Base-by-base conservation (phyloP, 1,139 yeast species). In the Pichia sp. region DNA sequence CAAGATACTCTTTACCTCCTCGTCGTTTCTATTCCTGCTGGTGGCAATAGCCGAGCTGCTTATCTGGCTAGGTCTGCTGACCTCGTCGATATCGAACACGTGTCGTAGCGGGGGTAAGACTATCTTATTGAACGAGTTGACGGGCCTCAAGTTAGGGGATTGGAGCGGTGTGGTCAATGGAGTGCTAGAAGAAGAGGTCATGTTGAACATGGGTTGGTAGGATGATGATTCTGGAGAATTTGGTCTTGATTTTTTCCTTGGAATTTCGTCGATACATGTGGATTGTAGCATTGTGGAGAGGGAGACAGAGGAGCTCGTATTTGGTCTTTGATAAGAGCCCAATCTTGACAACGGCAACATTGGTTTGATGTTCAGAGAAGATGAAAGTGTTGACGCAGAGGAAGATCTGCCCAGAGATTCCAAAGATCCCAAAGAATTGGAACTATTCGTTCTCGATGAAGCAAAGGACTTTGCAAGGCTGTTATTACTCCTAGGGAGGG, bases 181-280 rank as follows among this genome's bases (percentile, higher is more conserved):
- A 8, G 72, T 68, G 40, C 63, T 68, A 1, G 55, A 53, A 4
- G 72, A 71, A 1, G 72, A 66, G 6, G 67, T 61, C 31, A 68
- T 62, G 47, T 63, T 67, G 57, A 68, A 68, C 23, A 66, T 61
- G 11, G 52, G 16, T 5, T 40, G 36, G 16, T 15, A 42, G 64
- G 15, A 45, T 57, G 59, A 59, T 16, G 64, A 59, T 16, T 83
- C 78, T 50, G 90, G 92, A n/a, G 92, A 84, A 67, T 82, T 86
- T 44, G 95, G 95, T 60, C 95, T 74, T 49, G 93, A 84, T 63
- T 79, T 81, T 65, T 86, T 85, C 23, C 60, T 55, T 31, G 50
- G 42, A 15, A 29, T 38, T 30, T 53, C 51, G 47, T 57, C 56
- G 49, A 34, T 38, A 40, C 29, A 40, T 10, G 59, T 58, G 19